These are phyloP conservation scores for Pythium chondricola DNA, from an alignment of 352 stramenopile species.

Conservation along the genomic window DNA sequence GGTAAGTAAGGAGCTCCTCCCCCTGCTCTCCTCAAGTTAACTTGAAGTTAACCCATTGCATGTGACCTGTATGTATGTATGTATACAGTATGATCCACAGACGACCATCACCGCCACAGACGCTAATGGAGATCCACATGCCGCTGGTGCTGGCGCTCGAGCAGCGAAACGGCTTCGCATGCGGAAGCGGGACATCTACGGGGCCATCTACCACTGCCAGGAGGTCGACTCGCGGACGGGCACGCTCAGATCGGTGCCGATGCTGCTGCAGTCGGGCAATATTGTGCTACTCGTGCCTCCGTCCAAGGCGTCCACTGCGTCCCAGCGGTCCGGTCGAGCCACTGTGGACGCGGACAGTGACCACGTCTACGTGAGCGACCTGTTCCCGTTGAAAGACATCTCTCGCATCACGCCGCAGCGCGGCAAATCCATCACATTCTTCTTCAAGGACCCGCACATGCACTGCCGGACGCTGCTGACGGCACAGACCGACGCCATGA, in stretches of 20 bases:
- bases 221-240: conserved; percentile 57
- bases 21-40: background rate
- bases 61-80: background rate
- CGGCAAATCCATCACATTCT: conserved; percentile 73
- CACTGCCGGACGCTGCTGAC: conserved; percentile 70
- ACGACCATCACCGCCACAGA: background rate
- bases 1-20: conserved; percentile 15
- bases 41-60: background rate
- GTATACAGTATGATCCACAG: conserved; percentile 11
- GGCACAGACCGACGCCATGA: conserved; percentile 61
- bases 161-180: conserved; percentile 42
- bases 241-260: conserved; percentile 42
- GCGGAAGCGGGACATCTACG: conserved; percentile 63
- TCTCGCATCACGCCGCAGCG: conserved; percentile 68
- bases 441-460: conserved; percentile 60
- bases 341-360: conserved; percentile 22
- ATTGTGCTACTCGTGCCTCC: conserved; percentile 41
- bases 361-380: conserved; percentile 52
- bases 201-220: conserved; percentile 59
- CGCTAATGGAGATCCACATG: background rate
- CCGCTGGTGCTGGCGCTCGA: background rate
- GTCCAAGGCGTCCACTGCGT: conserved; percentile 1
- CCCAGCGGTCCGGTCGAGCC: background rate
- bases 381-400: conserved; percentile 62
- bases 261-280: conserved; percentile 65